Evolutionary conservation across 257 asterid genomes (phyloP).

Genomic region (Capsicum pubescens): DNA sequence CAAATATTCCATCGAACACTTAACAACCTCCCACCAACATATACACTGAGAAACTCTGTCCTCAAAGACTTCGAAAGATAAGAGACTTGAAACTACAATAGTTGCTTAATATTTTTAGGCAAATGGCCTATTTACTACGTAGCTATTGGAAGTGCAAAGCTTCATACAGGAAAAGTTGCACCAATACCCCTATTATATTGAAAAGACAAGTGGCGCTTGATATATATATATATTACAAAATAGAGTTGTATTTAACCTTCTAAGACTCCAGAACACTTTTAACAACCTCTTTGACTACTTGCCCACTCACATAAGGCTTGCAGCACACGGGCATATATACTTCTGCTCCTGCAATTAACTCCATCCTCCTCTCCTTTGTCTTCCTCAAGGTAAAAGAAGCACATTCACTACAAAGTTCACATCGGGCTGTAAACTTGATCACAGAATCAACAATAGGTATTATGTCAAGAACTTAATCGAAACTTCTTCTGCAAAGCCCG

Average conservation of each 20-base stretch:
- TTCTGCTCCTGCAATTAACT: conserved; percentile 82
- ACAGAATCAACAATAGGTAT: conserved; percentile 88
- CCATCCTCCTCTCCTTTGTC: conserved; percentile 74
- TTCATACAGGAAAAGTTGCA: neutral
- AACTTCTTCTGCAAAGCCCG: conserved; percentile 67
- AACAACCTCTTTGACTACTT: conserved; percentile 76
- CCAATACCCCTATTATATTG: neutral
- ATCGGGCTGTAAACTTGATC: conserved; percentile 75
- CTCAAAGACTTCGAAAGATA: no score
- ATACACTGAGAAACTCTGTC: no score
- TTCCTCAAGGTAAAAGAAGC: conserved; percentile 87
- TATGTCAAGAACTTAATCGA: conserved; percentile 81
- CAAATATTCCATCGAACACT: no score
- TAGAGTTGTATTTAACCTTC: conserved; percentile 43
- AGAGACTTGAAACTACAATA: no score
- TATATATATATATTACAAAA: conserved; percentile 24
- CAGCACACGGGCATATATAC: conserved; percentile 96
- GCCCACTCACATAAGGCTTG: conserved; percentile 81
- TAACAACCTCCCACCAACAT: no score
- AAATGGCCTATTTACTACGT: neutral
- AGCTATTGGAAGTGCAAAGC: no score
- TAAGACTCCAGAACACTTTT: conserved; percentile 63
- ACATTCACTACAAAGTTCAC: conserved; percentile 75
- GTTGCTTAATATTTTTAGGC: neutral
- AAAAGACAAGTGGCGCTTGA: neutral